Evolutionary conservation across 2,329 filamentous ascomycete species (phyloP).

Genomic region (Colletotrichum viniferum): DNA sequence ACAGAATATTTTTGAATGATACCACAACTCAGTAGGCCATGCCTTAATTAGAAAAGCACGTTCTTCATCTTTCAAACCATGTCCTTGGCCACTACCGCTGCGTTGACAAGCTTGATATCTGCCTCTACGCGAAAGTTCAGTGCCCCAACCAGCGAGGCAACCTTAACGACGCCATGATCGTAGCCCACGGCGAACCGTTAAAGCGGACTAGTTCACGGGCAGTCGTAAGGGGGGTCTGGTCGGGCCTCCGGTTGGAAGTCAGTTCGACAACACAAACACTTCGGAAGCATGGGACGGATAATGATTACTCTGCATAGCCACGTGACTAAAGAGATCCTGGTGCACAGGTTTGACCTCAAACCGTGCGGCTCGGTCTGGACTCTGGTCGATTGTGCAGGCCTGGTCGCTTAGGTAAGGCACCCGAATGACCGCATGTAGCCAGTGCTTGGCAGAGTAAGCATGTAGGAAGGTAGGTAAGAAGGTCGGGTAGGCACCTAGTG

Average conservation of each 20-base stretch:
- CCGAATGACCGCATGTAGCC: not conserved
- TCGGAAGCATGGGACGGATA: not conserved
- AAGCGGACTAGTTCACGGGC: constrained; percentile 10
- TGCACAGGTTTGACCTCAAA: not conserved
- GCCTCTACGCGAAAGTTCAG: not conserved
- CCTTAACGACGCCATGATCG: constrained; percentile 2
- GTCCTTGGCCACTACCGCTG: not conserved
- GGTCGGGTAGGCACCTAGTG: too few relatives aligned
- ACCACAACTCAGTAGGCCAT: constrained; percentile 6
- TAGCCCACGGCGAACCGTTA: not conserved
- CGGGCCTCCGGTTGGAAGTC: constrained; percentile 11
- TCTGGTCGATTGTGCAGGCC: not conserved
- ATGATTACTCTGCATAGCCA: not conserved
- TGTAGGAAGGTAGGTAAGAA: not conserved
- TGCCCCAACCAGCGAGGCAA: not conserved
- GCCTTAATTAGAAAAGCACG: constrained; percentile 6
- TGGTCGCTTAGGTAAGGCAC: not conserved
- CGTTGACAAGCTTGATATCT: not conserved
- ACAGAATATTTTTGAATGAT: constrained; percentile 17
- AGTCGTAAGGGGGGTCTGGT: constrained; percentile 9
- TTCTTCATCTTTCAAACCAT: not conserved
- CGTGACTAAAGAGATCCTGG: not conserved
- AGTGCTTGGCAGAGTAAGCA: not conserved
- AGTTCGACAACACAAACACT: not conserved
- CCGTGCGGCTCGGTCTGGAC: not conserved